Conservation (phyloP, 1,284 basidiomycete species). For the Leccinum proliferum region DNA sequence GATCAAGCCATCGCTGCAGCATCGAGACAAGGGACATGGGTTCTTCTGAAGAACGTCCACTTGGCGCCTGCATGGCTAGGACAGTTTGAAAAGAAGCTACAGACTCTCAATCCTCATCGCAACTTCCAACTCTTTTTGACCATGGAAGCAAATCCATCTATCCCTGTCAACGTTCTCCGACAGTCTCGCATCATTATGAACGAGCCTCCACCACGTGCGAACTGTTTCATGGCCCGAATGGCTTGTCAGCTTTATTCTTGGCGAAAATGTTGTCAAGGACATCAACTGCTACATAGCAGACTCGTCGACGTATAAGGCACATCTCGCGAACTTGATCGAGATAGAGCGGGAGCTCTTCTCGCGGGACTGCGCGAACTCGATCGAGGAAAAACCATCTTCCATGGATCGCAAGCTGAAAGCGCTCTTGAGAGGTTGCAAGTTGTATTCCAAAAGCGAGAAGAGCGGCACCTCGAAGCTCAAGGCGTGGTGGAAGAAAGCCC, state of each 20-base stretch:
- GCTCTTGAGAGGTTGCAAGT: slow-evolving; percentile 36
- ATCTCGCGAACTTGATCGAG: slow-evolving; percentile 33
- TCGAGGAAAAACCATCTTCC: slow-evolving; percentile 29
- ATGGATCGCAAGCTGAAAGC: slow-evolving; percentile 32
- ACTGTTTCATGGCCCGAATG: slow-evolving; percentile 35
- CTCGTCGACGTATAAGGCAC: slow-evolving; percentile 32
- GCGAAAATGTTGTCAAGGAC: neutral
- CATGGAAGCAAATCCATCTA: slow-evolving; percentile 90
- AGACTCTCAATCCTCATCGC: slow-evolving; percentile 82
- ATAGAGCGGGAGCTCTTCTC: slow-evolving; percentile 34
- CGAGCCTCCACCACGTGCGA: slow-evolving; percentile 74
- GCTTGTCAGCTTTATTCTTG: slow-evolving; percentile 31
- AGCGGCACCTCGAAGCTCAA: slow-evolving; percentile 45
- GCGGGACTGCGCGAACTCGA: slow-evolving; percentile 18
- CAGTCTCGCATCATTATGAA: slow-evolving; percentile 97
- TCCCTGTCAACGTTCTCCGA: slow-evolving; percentile 93
- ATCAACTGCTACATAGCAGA: slow-evolving; percentile 15
- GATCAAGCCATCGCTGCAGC: slow-evolving; percentile 92
- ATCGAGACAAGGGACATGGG: slow-evolving; percentile 89
- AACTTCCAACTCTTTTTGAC: slow-evolving; percentile 95
- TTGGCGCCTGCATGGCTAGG: slow-evolving; percentile 92
- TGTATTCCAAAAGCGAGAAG: slow-evolving; percentile 31
- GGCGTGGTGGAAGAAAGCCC: slow-evolving; percentile 60
- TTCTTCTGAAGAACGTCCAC: slow-evolving; percentile 86
- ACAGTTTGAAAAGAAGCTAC: slow-evolving; percentile 94